Base-by-base conservation (phyloP, 352 stramenopile genomes). In the Globisporangium nodosum region DNA sequence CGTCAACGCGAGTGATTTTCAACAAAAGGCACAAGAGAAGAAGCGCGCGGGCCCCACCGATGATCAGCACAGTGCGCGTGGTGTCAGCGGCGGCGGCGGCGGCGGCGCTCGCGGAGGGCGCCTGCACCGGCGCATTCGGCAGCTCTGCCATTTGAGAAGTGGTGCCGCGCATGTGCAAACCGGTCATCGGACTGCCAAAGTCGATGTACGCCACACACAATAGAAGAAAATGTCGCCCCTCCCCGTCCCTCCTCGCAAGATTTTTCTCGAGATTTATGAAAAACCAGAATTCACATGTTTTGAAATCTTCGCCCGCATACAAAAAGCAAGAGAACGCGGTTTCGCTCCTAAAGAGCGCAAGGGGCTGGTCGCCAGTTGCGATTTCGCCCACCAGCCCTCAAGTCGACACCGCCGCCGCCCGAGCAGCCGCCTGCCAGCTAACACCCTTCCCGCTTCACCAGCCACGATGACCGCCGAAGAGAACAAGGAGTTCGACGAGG, bases 401-500 rank as follows among this genome's bases (percentile, higher is more conserved):
- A 43, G 39, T 24, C 27, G 12, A 64, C 24, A 42, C 24, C 24
- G 24, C 24, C 24, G 24, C 24, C 2, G 24, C 24, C 24, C 24
- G 24, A 27, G 24, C 24, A 54, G 49, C 49, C 5, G 24, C 30
- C 3, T 3, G 24, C 24, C 24, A 27, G 24, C 24, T 27, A 27
- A 27, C 15, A n/a, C 63, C 18, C 15, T 54, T 66, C 20, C 52
- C 49, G 39, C 15, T 47, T 47, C 39, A 64, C 46, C 61, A 62
- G 37, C 48, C 50, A 86, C 21, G 52, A 92, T 91, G 81, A 76
- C 83, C 16, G 73, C 67, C 48, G 85, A 94, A 67, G 85, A 92
- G 61, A 95, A 90, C 77, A 93, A 95, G 70, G 82, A 92, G 69
- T 90, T 90, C 61, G 85, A 92, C 66, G 85, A 95, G 65, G 85